phyloP scores from a whole-genome alignment of 345 rosid species.

The Linum lewisii region DNA sequence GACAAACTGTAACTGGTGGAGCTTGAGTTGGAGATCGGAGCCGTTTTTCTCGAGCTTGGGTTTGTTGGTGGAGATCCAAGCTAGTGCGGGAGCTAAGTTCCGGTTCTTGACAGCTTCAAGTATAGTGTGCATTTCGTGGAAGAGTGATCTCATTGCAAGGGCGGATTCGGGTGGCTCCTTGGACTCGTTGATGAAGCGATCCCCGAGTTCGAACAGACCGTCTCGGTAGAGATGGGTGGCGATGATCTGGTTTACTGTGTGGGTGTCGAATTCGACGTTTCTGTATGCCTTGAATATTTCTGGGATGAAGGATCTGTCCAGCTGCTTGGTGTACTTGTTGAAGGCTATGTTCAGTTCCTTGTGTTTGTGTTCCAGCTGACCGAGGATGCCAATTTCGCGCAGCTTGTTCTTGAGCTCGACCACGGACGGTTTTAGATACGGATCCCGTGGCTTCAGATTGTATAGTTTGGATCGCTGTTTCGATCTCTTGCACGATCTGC shows the following conservation, averaged over 20 bases:
- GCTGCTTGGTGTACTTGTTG: constrained; percentile 48
- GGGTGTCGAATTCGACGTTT: constrained; percentile 43
- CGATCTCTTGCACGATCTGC: constrained; percentile 42
- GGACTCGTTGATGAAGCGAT: constrained; percentile 46
- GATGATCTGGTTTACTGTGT: constrained; percentile 49
- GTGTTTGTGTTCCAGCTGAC: constrained; percentile 46
- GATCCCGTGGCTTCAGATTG: constrained; percentile 15
- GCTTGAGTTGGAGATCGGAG: constrained; percentile 59
- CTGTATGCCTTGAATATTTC: constrained; percentile 64
- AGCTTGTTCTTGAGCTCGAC: constrained; percentile 36
- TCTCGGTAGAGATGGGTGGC: constrained; percentile 56
- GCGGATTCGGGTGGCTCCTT: constrained; percentile 32
- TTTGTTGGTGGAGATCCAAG: constrained; percentile 44
- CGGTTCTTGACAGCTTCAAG: constrained; percentile 45
- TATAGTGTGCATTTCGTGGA: constrained; percentile 52
- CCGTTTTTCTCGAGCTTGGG: constrained; percentile 43
- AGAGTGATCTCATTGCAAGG: constrained; percentile 27
- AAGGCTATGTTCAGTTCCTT: constrained; percentile 53
- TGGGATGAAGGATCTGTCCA: constrained; percentile 52
- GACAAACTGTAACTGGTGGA: constrained; percentile 52
- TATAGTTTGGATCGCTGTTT: constrained; percentile 27
- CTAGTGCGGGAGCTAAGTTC: constrained; percentile 50
- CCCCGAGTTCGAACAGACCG: constrained; percentile 58
- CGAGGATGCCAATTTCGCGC: constrained; percentile 32
- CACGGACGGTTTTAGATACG: constrained; percentile 28